Evolutionary conservation across 495 filamentous ascomycete species (phyloP), one percentile per base, ranked within the genome.

Genomic region (Podospora comata): DNA sequence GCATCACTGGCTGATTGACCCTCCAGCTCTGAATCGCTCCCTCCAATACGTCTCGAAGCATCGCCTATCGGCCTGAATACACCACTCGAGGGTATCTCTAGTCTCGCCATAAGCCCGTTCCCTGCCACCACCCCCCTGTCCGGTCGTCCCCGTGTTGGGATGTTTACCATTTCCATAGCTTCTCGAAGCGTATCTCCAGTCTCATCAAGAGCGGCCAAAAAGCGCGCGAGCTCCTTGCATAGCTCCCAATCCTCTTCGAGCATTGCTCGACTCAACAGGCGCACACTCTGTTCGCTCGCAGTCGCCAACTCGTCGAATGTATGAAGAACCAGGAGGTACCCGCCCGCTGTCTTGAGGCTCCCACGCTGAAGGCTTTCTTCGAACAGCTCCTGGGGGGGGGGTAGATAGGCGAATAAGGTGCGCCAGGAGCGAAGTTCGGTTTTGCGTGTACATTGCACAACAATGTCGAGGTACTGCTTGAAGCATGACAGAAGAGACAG

Each of bases 381-480:
- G 65, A 98, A 99, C 0, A 98, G 85, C 67, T 92, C 90, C 68
- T 92, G 89, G 6, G 95, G 92, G 3, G 93, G 90, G 3, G 96
- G 95, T 1, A 98, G 85, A 72, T 96, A 90, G 11, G 89, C 85
- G 76, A 98, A 98, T 2, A 99, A 84, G 1, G 96, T 96, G 30
- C 90, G 89, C 96, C 96, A 99, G 23, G 91, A 96, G 30, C 94
- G 88, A 6, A 97, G 88, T 72, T 99, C 96, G 0, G 96, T 99
- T 79, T 99, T 98, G 23, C 96, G 90, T 0, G 95, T 97, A 78
- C 96, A 99, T 80, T 97, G 94, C 1, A 99, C 93, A 5, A 99
- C 88, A 66, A 97, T 93, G 75, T 98, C 95, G 34, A 98, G 88
- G 68, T 97, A 98, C 62, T 92, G 83, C 30, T 90, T 89, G 69